Percentiles rank a stretch among this genome's conserved stretches.
Conservation (phyloP, 192 early-diverging fungal genomes). For the Coemansia reversa region DNA sequence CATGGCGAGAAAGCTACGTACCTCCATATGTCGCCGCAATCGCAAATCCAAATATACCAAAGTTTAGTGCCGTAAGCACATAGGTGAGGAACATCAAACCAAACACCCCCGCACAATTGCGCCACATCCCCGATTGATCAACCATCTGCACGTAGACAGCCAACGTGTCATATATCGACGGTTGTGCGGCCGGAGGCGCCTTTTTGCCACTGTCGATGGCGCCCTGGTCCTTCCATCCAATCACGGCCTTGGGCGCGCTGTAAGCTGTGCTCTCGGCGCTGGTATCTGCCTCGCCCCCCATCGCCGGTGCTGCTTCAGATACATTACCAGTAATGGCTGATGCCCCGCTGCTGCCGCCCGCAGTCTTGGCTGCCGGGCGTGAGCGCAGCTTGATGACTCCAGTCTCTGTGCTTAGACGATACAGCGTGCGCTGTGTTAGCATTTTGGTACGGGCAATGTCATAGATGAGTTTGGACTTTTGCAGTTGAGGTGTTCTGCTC, state of each 20-base stretch:
- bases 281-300: conserved; percentile 1
- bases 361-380: conserved; percentile 16
- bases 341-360: not conserved
- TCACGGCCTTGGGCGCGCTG: conserved; percentile 21
- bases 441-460: conserved; percentile 51
- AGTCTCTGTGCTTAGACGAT: conserved; percentile 45
- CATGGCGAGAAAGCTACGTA: conserved; percentile 41
- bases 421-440: conserved; percentile 39
- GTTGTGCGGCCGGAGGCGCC: conserved; percentile 30
- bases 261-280: conserved; percentile 2
- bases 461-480: conserved; percentile 43
- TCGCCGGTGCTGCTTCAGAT: not conserved
- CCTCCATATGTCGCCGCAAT: conserved; percentile 48
- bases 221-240: conserved; percentile 54
- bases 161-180: conserved; percentile 43
- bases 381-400: conserved; percentile 52
- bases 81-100: conserved; percentile 53
- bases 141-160: conserved; percentile 49
- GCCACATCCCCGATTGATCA: conserved; percentile 53
- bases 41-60: conserved; percentile 52
- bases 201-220: conserved; percentile 51
- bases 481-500: conserved; percentile 1
- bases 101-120: conserved; percentile 57
- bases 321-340: conserved; percentile 13
- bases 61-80: conserved; percentile 44